A percentile compares a stretch with the other conserved stretches of the same genome.
Conservation (phyloP, 768 basidiomycete species). For the Inosperma sp. region DNA sequence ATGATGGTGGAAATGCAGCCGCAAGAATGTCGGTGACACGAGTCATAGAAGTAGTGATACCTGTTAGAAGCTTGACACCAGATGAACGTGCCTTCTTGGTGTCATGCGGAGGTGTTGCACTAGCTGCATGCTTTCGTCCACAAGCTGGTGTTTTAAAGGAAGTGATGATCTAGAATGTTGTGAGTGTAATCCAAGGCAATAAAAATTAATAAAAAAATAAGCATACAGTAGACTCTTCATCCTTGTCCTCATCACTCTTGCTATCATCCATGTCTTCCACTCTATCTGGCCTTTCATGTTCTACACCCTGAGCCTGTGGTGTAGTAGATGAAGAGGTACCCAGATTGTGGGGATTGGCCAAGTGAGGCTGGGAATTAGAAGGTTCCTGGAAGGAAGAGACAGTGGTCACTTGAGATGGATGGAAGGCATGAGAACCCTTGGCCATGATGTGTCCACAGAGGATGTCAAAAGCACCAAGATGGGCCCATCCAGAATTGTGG, state of each 20-base stretch:
- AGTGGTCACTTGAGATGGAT: not conserved
- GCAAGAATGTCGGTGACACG: not conserved
- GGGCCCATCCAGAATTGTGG: conserved; percentile 20
- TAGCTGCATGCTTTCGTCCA: no score
- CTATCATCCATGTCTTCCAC: not conserved
- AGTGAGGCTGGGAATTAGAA: no score
- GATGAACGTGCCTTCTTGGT: no score
- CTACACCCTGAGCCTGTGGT: not conserved
- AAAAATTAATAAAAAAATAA: no score
- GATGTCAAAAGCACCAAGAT: not conserved
- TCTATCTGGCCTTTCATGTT: not conserved
- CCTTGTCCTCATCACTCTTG: not conserved
- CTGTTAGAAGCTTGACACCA: not conserved
- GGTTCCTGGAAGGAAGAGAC: no score
- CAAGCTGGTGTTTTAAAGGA: no score
- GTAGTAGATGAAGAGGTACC: not conserved
- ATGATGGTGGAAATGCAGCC: not conserved
- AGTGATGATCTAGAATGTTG: no score
- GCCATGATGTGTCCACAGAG: not conserved
- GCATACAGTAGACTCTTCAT: not conserved
- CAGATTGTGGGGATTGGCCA: no score
- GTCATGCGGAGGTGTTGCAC: no score
- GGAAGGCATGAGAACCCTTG: conserved; percentile 11
- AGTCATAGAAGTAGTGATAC: not conserved
- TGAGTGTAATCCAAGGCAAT: no score